Conservation (phyloP, 768 basidiomycete genomes). For the Scleroderma bovista region DNA sequence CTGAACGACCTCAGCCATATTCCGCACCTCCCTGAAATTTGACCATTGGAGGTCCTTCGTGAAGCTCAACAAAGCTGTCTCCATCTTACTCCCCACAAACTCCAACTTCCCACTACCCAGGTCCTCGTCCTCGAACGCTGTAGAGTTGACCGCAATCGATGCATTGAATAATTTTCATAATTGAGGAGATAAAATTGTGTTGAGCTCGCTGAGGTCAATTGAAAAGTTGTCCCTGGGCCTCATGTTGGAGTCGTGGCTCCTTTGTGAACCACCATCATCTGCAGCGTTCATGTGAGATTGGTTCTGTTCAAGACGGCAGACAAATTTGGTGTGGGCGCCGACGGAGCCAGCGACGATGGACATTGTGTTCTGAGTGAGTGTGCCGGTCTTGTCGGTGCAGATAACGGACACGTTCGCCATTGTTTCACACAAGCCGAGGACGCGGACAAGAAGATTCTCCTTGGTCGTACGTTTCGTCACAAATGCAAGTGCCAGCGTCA, state of each 20-base stretch:
- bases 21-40: conserved; percentile 62
- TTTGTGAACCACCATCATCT: conserved; percentile 35
- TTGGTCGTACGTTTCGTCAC: conserved; percentile 98
- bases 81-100: conserved; percentile 94
- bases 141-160: conserved; percentile 87
- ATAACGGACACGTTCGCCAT: conserved; percentile 98
- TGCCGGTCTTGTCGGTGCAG: conserved; percentile 95
- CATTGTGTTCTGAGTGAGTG: conserved; percentile 94
- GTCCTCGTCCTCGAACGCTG: conserved; percentile 84
- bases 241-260: conserved; percentile 24
- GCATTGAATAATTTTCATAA: conserved; percentile 71
- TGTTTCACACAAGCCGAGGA: conserved; percentile 94
- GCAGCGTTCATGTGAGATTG: conserved; percentile 65
- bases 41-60: conserved; percentile 77
- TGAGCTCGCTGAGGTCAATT: conserved; percentile 72
- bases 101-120: conserved; percentile 49
- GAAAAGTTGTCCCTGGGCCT: conserved; percentile 73
- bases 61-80: conserved; percentile 84
- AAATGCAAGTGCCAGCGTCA: conserved; percentile 93
- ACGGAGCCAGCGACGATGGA: conserved; percentile 93
- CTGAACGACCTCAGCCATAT: conserved; percentile 58
- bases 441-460: conserved; percentile 91
- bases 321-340: conserved; percentile 93
- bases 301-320: conserved; percentile 70
- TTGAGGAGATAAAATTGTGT: conserved; percentile 52